Percentiles rank a stretch among this genome's conserved stretches.
Evolutionary conservation across 768 basidiomycete genomes (phyloP).

Genomic region (Naganishia kalamii): DNA sequence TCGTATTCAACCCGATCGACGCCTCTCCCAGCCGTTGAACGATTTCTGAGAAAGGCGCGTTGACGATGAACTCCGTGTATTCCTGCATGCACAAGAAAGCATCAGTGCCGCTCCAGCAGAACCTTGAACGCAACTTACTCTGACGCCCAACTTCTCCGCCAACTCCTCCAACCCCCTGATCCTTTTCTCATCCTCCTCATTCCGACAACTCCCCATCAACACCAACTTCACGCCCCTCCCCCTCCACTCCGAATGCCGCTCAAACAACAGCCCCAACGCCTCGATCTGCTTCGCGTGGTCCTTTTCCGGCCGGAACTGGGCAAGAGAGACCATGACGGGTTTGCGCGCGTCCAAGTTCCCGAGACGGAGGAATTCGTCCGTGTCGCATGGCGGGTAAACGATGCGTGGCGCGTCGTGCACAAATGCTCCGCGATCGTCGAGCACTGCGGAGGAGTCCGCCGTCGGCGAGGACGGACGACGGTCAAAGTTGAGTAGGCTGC

Average conservation of each 20-base stretch:
- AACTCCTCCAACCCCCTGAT: conserved; percentile 59
- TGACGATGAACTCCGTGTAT: conserved; percentile 70
- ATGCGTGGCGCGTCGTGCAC: conserved; percentile 40
- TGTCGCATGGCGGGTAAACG: conserved; percentile 92
- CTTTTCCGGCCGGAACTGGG: conserved; percentile 98
- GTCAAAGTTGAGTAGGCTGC: conserved; percentile 30
- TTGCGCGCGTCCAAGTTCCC: conserved; percentile 48
- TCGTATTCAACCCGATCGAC: conserved; percentile 84
- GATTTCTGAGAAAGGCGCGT: conserved; percentile 68
- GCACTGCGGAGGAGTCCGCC: background rate
- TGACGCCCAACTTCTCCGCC: conserved; percentile 59
- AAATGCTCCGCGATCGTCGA: background rate
- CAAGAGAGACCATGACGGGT: conserved; percentile 68
- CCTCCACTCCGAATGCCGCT: conserved; percentile 55
- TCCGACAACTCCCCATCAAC: conserved; percentile 78
- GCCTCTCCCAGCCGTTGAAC: conserved; percentile 65
- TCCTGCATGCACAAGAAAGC: conserved; percentile 49
- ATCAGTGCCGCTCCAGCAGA: background rate
- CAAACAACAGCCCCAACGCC: conserved; percentile 60
- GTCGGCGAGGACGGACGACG: background rate
- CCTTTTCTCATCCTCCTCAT: conserved; percentile 64
- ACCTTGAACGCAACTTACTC: conserved; percentile 50
- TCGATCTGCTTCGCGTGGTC: conserved; percentile 74
- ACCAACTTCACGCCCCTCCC: conserved; percentile 56
- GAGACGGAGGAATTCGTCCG: conserved; percentile 60